Conservation (phyloP, 148 eudicot genomes). For the Nepenthes mirabilis region DNA sequence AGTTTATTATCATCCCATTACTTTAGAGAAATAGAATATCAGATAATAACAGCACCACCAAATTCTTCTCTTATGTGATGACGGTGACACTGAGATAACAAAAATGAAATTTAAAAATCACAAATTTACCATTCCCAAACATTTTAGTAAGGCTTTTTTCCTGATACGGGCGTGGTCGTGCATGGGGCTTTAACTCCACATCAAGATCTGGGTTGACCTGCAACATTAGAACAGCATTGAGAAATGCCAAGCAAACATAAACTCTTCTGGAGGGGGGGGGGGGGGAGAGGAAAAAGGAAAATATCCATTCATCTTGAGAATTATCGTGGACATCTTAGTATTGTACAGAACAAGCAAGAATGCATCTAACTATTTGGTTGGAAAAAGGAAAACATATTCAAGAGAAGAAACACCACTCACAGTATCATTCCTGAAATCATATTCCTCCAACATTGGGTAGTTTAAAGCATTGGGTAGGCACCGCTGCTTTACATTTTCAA, state of each 20-base stretch:
- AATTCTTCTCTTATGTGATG: no score
- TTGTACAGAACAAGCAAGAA: no score
- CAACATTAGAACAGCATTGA: conserved; percentile 9
- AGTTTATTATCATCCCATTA: no score
- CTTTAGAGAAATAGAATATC: no score
- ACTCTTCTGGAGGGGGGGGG: no score
- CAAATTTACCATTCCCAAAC: conserved; percentile 85
- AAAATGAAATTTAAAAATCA: conserved; percentile 1
- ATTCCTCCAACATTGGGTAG: conserved; percentile 98
- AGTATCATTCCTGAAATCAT: conserved; percentile 91
- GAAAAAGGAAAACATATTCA: neutral
- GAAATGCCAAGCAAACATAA: neutral
- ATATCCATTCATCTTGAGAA: no score
- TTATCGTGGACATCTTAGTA: no score
- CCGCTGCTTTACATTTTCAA: conserved; percentile 91
- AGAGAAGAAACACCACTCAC: conserved; percentile 31
- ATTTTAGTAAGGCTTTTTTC: conserved; percentile 98
- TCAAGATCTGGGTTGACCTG: conserved; percentile 98
- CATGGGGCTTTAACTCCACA: conserved; percentile 95
- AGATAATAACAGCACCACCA: neutral
- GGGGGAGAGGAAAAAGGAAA: no score
- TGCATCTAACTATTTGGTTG: no score
- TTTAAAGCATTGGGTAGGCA: conserved; percentile 92
- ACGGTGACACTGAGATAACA: neutral
- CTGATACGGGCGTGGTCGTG: conserved; percentile 95